phyloP scores from a whole-genome alignment of 108 stramenopile species.

The Skeletonema costatum region DNA sequence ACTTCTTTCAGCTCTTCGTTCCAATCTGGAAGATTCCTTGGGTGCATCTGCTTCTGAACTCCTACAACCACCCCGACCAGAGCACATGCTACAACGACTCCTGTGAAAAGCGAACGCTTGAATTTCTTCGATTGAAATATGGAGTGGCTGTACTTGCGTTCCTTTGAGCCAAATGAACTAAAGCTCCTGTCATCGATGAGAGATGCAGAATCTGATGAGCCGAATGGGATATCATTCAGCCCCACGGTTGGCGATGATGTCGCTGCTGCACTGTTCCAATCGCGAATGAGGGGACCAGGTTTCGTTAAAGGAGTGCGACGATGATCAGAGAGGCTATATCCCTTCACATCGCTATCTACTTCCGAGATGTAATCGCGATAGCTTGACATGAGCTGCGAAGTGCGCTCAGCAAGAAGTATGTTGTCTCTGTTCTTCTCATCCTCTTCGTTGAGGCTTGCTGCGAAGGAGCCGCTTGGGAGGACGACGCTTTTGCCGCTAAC shows the following conservation, averaged over 20 bases:
- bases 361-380: neutral
- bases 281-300: neutral
- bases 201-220: neutral
- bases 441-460: neutral
- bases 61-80: neutral
- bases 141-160: neutral
- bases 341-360: neutral
- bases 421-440: neutral
- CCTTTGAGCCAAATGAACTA: neutral
- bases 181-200: neutral
- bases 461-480: neutral
- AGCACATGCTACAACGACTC: neutral
- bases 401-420: neutral
- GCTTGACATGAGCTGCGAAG: neutral
- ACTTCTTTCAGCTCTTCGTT: slow-evolving; percentile 1
- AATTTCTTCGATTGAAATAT: neutral
- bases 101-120: neutral
- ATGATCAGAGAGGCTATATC: neutral
- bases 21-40: neutral
- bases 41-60: neutral
- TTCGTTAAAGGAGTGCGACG: neutral
- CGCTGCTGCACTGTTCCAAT: neutral
- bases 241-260: neutral
- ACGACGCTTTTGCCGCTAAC: neutral
- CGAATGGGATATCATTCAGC: neutral